Conservation (phyloP, 1,284 basidiomycete species). For the Cryptococcus sp. region DNA sequence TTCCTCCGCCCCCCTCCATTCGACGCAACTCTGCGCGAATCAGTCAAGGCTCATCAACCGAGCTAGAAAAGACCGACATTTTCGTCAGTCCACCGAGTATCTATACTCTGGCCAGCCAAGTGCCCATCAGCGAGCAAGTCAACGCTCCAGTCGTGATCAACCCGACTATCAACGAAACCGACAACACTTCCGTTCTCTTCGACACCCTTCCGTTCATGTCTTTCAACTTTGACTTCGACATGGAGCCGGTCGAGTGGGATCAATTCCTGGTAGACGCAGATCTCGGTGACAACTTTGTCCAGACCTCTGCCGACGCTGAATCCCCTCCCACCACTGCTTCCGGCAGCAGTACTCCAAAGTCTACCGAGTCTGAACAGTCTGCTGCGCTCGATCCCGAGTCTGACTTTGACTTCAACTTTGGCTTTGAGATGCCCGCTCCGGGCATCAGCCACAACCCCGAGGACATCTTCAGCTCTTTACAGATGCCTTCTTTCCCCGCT, state of each 20-base stretch:
- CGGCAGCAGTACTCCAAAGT: constrained; percentile 20
- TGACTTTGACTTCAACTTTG: constrained; percentile 32
- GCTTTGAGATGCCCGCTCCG: constrained; percentile 15
- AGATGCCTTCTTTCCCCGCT: constrained; percentile 7
- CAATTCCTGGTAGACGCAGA: constrained; percentile 36
- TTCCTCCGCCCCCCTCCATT: constrained; percentile 19
- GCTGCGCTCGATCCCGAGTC: constrained; percentile 32
- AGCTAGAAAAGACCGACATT: constrained; percentile 13
- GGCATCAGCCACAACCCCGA: constrained; percentile 36
- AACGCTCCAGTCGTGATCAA: constrained; percentile 2
- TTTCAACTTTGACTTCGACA: constrained; percentile 18
- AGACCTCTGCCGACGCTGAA: constrained; percentile 2
- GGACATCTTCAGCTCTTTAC: constrained; percentile 24
- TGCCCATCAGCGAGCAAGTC: constrained; percentile 9
- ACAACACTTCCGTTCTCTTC: not conserved
- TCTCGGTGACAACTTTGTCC: constrained; percentile 12
- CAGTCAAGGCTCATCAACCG: constrained; percentile 10
- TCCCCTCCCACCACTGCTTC: constrained; percentile 15
- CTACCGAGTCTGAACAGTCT: constrained; percentile 43
- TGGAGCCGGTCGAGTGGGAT: constrained; percentile 33
- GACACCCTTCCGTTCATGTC: constrained; percentile 8
- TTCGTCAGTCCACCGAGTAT: constrained; percentile 20
- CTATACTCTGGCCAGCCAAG: constrained; percentile 16
- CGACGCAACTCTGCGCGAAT: constrained; percentile 12
- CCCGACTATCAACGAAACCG: constrained; percentile 2